Evolutionary conservation across 2,329 filamentous ascomycete genomes (phyloP).

Genomic region (Colletotrichum musicola): DNA sequence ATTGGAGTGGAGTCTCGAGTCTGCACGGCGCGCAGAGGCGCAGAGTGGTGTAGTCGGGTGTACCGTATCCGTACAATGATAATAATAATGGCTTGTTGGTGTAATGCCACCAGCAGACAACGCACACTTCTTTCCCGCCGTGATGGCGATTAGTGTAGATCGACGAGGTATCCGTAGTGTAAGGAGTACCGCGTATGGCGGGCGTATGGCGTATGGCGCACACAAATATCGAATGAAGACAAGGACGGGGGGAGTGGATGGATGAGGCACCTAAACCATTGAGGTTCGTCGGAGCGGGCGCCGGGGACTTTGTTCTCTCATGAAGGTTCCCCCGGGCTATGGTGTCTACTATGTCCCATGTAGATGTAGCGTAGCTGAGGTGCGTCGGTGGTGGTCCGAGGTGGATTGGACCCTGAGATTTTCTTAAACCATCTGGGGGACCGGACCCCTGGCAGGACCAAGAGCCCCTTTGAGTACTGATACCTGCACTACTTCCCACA

Average conservation of each 20-base stretch:
- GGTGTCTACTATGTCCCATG: too few relatives aligned
- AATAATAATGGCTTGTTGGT: too few relatives aligned
- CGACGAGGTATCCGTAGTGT: too few relatives aligned
- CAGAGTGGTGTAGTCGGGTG: too few relatives aligned
- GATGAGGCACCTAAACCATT: not conserved
- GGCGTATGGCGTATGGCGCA: not conserved
- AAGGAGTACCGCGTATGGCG: not conserved
- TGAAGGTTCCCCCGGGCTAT: not conserved
- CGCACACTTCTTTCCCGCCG: too few relatives aligned
- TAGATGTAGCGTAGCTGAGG: not conserved
- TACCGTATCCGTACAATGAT: too few relatives aligned
- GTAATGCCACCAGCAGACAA: too few relatives aligned
- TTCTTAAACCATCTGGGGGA: slow-evolving; percentile 15
- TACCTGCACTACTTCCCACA: not conserved
- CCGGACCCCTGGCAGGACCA: slow-evolving; percentile 6
- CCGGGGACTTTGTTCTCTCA: slow-evolving; percentile 2
- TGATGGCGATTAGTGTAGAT: not conserved
- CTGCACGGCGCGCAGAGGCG: not conserved
- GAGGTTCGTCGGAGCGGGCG: not conserved
- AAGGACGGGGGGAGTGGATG: not conserved
- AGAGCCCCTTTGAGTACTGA: not conserved
- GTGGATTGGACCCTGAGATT: slow-evolving; percentile 34
- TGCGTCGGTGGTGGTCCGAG: not conserved
- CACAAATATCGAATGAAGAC: not conserved
- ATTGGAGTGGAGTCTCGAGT: slow-evolving; percentile 8